These are phyloP conservation scores for Senecio squalidus DNA, from an alignment of 140 eudicot species.

Conservation along the genomic window DNA sequence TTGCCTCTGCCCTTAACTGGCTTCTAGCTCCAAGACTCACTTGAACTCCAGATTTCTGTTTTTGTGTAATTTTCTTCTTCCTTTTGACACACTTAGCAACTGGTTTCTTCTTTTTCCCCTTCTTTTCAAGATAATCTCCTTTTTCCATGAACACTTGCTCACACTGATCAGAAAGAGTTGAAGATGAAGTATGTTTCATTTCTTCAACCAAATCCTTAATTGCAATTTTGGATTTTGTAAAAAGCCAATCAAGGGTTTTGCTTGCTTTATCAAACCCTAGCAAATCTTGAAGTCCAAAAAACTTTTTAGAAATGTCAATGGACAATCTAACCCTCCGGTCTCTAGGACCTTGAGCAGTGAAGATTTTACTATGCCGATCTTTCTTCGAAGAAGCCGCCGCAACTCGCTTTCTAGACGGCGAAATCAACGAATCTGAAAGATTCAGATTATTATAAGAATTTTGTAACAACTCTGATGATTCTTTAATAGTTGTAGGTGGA, in stretches of 20 bases:
- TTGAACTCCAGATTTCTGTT: slow-evolving; percentile 18
- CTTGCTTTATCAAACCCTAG: slow-evolving; percentile 68
- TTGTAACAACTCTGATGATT: no score
- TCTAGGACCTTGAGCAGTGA: slow-evolving; percentile 56
- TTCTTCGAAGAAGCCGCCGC: slow-evolving; percentile 35
- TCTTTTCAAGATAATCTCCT: slow-evolving; percentile 10
- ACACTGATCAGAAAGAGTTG: slow-evolving; percentile 33
- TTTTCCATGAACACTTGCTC: slow-evolving; percentile 29
- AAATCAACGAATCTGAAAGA: slow-evolving; percentile 13
- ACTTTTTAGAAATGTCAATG: slow-evolving; percentile 48
- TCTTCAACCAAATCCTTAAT: slow-evolving; percentile 40
- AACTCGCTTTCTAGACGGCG: slow-evolving; percentile 26
- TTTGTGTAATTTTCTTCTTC: slow-evolving; percentile 21
- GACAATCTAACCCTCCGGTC: slow-evolving; percentile 64
- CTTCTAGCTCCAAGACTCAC: slow-evolving; percentile 27
- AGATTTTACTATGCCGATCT: slow-evolving; percentile 53
- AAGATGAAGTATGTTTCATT: slow-evolving; percentile 24
- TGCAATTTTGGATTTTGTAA: slow-evolving; percentile 44
- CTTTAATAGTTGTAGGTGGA: slow-evolving; percentile 9
- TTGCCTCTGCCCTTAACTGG: slow-evolving; percentile 48
- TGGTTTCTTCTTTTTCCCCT: slow-evolving; percentile 20
- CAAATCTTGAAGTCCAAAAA: slow-evolving; percentile 62
- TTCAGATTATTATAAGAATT: slow-evolving; percentile 6
- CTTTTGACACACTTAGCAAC: slow-evolving; percentile 6
- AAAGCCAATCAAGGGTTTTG: slow-evolving; percentile 63